A percentile compares a stretch with the other conserved stretches of the same genome.
Conservation (phyloP, 31 red algal genomes). For the Porphyra umbilicalis region DNA sequence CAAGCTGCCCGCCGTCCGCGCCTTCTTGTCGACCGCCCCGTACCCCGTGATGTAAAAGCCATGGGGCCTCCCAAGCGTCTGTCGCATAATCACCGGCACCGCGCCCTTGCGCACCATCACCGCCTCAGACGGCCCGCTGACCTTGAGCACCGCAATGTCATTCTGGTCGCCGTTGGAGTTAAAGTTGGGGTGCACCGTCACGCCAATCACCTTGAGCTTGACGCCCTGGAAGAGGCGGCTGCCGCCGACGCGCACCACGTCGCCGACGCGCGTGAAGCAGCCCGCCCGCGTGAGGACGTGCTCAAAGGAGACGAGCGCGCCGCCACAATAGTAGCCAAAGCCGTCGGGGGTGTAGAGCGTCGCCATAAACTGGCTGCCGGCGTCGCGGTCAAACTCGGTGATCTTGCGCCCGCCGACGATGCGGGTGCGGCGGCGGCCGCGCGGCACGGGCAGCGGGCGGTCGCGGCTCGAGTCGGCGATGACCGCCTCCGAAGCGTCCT, state of each 20-base stretch:
- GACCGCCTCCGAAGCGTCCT: background rate
- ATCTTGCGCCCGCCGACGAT: background rate
- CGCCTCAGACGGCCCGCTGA: background rate
- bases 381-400: background rate
- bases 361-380: background rate
- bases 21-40: background rate
- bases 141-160: constrained; percentile 1
- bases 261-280: background rate
- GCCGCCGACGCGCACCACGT: background rate
- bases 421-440: background rate
- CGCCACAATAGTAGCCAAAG: background rate
- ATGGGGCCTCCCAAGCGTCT: background rate
- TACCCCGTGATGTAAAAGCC: background rate
- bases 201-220: background rate
- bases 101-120: background rate
- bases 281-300: background rate
- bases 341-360: background rate
- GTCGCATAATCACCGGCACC: background rate
- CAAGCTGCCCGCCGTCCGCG: background rate
- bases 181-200: background rate
- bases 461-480: background rate
- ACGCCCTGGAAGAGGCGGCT: background rate
- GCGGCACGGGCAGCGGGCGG: background rate
- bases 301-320: background rate
- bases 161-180: background rate